Conservation (phyloP, 192 early-diverging fungal genomes). For the Chytriomyces sp. region DNA sequence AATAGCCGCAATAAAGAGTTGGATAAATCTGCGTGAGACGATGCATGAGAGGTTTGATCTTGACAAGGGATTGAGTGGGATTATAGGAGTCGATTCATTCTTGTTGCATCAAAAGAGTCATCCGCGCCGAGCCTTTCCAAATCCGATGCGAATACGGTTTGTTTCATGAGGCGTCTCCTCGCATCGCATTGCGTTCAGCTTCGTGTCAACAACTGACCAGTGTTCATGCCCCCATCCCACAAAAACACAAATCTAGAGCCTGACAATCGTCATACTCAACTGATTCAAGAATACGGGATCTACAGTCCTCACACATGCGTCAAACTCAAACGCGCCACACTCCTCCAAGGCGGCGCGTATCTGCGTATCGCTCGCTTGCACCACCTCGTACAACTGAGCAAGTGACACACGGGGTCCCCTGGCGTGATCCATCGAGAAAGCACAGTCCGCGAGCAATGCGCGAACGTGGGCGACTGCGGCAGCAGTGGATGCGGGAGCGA, state of each 20-base stretch:
- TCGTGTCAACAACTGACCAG: no score
- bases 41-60: neutral
- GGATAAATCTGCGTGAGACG: neutral
- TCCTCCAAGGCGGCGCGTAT: constrained; percentile 26
- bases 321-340: constrained; percentile 32
- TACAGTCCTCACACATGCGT: constrained; percentile 31
- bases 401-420: neutral
- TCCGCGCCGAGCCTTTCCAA: no score
- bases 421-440: no score
- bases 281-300: constrained; percentile 28
- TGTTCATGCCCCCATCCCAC: no score
- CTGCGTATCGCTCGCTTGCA: constrained; percentile 39
- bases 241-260: no score
- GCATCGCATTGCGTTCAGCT: no score
- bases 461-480: no score
- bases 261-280: neutral
- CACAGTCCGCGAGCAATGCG: no score
- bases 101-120: no score
- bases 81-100: no score
- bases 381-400: neutral
- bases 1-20: constrained; percentile 7
- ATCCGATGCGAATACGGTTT: no score
- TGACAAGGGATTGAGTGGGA: neutral
- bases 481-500: neutral
- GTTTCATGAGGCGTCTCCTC: no score